Percentiles rank a stretch among this genome's conserved stretches.
Evolutionary conservation across 2,329 filamentous ascomycete genomes (phyloP).

Genomic region (Diaporthe sp.): DNA sequence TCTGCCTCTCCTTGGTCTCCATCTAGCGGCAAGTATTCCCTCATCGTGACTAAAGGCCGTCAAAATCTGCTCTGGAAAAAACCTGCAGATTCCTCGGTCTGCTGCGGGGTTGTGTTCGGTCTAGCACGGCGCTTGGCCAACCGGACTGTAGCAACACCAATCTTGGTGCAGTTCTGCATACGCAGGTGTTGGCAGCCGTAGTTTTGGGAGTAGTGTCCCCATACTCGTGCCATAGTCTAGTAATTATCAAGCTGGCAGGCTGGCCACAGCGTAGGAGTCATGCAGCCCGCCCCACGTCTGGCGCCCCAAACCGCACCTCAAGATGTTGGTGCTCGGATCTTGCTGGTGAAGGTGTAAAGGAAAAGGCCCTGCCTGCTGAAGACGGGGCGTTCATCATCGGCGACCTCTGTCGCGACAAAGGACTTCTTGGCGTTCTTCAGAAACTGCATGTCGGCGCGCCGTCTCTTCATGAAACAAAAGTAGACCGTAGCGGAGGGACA

Average conservation of each 20-base stretch:
- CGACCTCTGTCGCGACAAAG: constrained; percentile 74
- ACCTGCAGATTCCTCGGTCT: background rate
- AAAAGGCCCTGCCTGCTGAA: constrained; percentile 73
- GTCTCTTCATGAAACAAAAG: constrained; percentile 96
- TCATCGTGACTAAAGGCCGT: background rate
- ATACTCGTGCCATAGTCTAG: background rate
- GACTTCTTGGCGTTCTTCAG: constrained; percentile 78
- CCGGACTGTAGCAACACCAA: background rate
- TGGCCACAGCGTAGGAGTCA: background rate
- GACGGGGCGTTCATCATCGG: constrained; percentile 70
- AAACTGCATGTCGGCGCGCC: constrained; percentile 84
- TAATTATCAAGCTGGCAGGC: background rate
- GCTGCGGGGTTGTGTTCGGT: constrained; percentile 4
- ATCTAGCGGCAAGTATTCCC: background rate
- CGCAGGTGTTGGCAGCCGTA: background rate
- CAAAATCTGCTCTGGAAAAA: background rate
- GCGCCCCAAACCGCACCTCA: background rate
- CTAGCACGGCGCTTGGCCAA: constrained; percentile 2
- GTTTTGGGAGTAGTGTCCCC: background rate
- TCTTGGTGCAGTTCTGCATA: constrained; percentile 9
- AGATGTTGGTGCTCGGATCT: constrained; percentile 40
- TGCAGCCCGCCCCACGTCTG: background rate
- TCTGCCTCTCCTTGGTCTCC: background rate
- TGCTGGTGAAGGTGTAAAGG: constrained; percentile 70
- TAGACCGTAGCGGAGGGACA: constrained; percentile 75